These are phyloP conservation scores for Volutella citrinella DNA, from an alignment of 2,329 filamentous ascomycete species.

Conservation along the genomic window DNA sequence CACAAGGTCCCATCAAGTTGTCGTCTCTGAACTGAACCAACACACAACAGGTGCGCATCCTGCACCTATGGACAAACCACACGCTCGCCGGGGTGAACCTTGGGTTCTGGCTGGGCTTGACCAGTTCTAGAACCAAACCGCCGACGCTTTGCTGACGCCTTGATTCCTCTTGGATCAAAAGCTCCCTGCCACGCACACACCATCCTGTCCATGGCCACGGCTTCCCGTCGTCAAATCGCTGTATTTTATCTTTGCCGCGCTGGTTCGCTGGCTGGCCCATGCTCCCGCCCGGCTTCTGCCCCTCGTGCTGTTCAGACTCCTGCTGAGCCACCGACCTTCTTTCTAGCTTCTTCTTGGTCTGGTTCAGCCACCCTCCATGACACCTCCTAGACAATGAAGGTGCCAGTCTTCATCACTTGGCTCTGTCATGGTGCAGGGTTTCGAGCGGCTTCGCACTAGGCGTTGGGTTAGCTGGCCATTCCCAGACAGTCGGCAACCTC, in stretches of 20 bases:
- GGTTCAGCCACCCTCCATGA: not conserved
- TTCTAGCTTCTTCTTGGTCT: not conserved
- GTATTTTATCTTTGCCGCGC: conserved; percentile 18
- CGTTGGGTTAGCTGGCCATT: too few species aligned
- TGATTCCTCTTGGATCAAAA: conserved; percentile 14
- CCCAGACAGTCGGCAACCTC: too few species aligned
- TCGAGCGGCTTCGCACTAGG: not conserved
- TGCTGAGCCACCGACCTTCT: not conserved
- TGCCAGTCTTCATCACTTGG: too few species aligned
- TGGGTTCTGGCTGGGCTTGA: not conserved
- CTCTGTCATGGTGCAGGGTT: not conserved
- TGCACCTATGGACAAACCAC: too few species aligned
- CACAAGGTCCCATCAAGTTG: too few species aligned
- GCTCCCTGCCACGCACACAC: conserved; percentile 18
- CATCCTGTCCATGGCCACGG: conserved; percentile 3
- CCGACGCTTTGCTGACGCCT: conserved; percentile 17
- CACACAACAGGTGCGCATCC: too few species aligned
- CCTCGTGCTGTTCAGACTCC: too few species aligned
- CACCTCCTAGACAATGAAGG: too few species aligned
- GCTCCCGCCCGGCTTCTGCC: conserved; percentile 12
- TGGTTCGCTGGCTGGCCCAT: conserved; percentile 20
- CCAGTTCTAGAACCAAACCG: conserved; percentile 12
- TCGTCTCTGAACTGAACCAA: too few species aligned
- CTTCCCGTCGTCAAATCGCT: conserved; percentile 13
- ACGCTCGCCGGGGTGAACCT: too few species aligned